Percentiles rank a stretch among this genome's conserved stretches.
phyloP scores from a whole-genome alignment of 176 grass and related monocot species.

The Bromus sterilis region DNA sequence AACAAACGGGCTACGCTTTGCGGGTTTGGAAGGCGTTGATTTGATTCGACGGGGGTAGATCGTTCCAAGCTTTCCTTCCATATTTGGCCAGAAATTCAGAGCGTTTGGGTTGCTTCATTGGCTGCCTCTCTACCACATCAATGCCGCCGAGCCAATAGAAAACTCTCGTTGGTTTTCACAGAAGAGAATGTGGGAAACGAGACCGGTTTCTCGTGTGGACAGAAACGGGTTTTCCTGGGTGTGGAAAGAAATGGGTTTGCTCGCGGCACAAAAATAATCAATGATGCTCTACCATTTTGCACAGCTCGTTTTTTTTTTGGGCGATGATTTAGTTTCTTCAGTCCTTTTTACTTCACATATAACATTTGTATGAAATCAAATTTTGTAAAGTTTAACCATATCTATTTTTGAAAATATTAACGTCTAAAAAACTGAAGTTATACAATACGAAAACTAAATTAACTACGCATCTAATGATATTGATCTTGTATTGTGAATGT shows the following conservation, averaged over 20 bases:
- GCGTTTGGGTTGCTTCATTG: not conserved
- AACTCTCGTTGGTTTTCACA: not conserved
- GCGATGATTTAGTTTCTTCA: no score
- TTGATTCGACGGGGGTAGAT: not conserved
- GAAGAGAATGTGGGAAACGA: not conserved
- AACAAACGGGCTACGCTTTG: not conserved
- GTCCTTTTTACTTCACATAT: no score
- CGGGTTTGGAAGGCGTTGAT: not conserved
- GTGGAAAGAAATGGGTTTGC: not conserved
- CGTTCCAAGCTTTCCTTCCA: conserved; percentile 1
- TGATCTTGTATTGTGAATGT: no score
- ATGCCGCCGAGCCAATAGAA: not conserved
- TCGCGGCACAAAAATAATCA: not conserved
- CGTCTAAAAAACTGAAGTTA: no score
- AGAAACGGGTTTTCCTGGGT: not conserved
- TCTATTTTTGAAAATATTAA: no score
- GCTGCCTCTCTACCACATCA: not conserved
- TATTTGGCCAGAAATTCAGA: not conserved
- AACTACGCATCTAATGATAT: no score
- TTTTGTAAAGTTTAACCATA: no score
- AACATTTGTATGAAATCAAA: no score
- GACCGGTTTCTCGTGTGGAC: not conserved
- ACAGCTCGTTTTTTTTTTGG: not conserved
- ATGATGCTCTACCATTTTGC: not conserved
- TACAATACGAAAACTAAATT: no score